A percentile compares a stretch with the other conserved stretches of the same genome.
phyloP scores from a whole-genome alignment of 208 protist species.

The Sergeia podlipaevii region DNA sequence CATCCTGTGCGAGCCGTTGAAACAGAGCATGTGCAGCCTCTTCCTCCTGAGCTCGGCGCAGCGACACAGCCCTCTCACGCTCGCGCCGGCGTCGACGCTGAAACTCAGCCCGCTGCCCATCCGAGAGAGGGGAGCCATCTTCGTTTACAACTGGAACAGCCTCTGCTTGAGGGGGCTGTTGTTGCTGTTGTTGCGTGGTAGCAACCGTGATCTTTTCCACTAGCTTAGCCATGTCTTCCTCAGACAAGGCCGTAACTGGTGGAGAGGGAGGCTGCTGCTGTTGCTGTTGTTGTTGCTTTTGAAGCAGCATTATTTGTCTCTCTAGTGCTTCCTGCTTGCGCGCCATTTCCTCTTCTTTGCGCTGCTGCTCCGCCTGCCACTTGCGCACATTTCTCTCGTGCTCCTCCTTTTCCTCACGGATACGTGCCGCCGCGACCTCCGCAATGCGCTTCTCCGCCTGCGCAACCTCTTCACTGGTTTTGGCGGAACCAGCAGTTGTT shows the following conservation, averaged over 20 bases:
- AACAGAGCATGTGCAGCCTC: slow-evolving; percentile 76
- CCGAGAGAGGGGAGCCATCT: background rate
- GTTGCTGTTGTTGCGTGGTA: slow-evolving; percentile 5
- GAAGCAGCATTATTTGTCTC: slow-evolving; percentile 9
- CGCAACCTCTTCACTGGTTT: slow-evolving; percentile 11
- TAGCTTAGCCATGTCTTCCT: slow-evolving; percentile 11
- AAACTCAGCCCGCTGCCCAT: slow-evolving; percentile 23
- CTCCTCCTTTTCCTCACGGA: slow-evolving; percentile 24
- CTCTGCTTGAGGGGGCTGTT: background rate
- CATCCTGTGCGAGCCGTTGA: slow-evolving; percentile 84
- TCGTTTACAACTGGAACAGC: slow-evolving; percentile 5
- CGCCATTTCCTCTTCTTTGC: slow-evolving; percentile 32
- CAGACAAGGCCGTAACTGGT: no score
- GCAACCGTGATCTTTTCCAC: slow-evolving; percentile 28
- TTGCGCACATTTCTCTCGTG: slow-evolving; percentile 29
- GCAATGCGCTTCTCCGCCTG: slow-evolving; percentile 16
- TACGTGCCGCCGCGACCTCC: slow-evolving; percentile 18
- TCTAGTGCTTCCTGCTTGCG: slow-evolving; percentile 32
- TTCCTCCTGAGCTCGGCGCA: slow-evolving; percentile 75
- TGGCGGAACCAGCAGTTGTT: background rate
- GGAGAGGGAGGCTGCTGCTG: slow-evolving; percentile 28
- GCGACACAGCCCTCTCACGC: slow-evolving; percentile 55
- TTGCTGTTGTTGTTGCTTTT: slow-evolving; percentile 20
- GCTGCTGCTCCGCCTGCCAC: slow-evolving; percentile 27
- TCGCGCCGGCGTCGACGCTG: slow-evolving; percentile 69